Percentiles rank a stretch among this genome's conserved stretches.
These are phyloP conservation scores for Saccharomycopsis hybrid DNA, from an alignment of 1,139 yeast species.

Conservation along the genomic window DNA sequence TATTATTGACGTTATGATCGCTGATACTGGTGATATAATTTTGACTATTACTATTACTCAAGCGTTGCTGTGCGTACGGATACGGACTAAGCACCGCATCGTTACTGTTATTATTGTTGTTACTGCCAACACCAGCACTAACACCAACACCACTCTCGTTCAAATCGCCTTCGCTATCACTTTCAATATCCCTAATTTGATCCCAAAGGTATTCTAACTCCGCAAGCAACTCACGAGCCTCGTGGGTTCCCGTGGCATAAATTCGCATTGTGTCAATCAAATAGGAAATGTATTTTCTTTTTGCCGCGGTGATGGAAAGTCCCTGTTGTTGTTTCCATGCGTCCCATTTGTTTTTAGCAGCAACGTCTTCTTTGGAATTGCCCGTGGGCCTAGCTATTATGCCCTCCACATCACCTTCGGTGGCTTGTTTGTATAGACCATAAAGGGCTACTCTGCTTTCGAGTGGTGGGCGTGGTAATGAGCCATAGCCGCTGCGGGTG, in stretches of 20 bases:
- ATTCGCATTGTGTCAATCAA: constrained; percentile 67
- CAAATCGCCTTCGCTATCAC: constrained; percentile 5
- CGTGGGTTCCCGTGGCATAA: constrained; percentile 63
- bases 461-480: constrained; percentile 75
- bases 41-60: too few relatives aligned
- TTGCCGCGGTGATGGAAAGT: constrained; percentile 64
- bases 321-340: constrained; percentile 82
- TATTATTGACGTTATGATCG: too few relatives aligned
- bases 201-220: constrained; percentile 73
- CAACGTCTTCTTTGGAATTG: constrained; percentile 52
- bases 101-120: neutral
- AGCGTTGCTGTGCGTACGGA: neutral
- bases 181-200: constrained; percentile 48
- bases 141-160: neutral
- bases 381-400: constrained; percentile 64
- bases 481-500: constrained; percentile 59
- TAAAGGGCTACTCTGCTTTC: constrained; percentile 63
- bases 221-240: constrained; percentile 57
- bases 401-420: constrained; percentile 75
- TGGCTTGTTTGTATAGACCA: constrained; percentile 83
- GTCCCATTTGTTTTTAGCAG: constrained; percentile 72
- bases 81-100: neutral
- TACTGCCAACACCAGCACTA: neutral
- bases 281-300: constrained; percentile 58
- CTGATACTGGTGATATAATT: too few relatives aligned